These are phyloP conservation scores for Saccharomyces hybrid DNA, from an alignment of 1,139 yeast genomes.

Conservation along the genomic window DNA sequence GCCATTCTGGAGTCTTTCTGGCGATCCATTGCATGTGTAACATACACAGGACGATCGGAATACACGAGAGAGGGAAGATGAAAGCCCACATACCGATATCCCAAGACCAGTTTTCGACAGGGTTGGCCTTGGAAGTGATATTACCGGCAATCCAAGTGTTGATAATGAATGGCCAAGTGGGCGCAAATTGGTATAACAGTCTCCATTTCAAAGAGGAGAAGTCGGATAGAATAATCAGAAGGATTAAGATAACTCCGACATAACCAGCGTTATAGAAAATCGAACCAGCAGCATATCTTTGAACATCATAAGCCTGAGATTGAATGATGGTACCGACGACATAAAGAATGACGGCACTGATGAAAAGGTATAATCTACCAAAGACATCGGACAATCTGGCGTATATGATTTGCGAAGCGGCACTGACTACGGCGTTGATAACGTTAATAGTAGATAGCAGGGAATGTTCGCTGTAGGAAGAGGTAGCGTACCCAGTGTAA, in stretches of 20 bases:
- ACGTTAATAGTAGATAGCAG: constrained; percentile 58
- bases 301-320: constrained; percentile 57
- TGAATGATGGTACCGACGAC: constrained; percentile 64
- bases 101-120: constrained; percentile 44
- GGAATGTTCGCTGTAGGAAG: constrained; percentile 50
- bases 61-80: constrained; percentile 52
- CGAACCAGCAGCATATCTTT: constrained; percentile 65
- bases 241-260: constrained; percentile 51
- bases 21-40: constrained; percentile 43
- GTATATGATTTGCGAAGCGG: constrained; percentile 62
- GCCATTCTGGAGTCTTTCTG: constrained; percentile 37
- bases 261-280: constrained; percentile 64
- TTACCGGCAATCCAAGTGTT: no score
- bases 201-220: no score
- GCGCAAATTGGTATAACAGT: no score
- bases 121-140: constrained; percentile 6
- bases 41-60: constrained; percentile 39
- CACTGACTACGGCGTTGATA: constrained; percentile 55
- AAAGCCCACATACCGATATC: constrained; percentile 73
- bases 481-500: constrained; percentile 48
- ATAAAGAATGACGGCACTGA: constrained; percentile 51
- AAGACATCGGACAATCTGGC: constrained; percentile 66
- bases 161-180: no score
- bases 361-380: constrained; percentile 54
- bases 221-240: constrained; percentile 34